Evolutionary conservation across 2,329 filamentous ascomycete species (phyloP).

Genomic region (Pezicula carpinea): DNA sequence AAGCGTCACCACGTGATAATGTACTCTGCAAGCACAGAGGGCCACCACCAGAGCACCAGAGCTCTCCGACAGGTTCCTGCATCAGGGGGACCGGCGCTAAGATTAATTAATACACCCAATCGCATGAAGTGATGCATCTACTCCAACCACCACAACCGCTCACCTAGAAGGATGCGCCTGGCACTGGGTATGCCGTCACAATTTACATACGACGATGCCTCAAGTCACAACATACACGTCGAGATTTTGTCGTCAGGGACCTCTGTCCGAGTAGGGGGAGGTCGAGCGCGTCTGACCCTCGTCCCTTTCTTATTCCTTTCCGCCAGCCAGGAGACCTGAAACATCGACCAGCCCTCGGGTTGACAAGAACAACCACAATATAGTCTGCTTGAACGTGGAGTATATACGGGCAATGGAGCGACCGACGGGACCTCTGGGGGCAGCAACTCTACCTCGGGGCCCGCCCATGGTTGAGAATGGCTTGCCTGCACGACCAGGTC

Average conservation of each 20-base stretch:
- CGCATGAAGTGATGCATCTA: too few relatives aligned
- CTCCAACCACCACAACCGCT: too few relatives aligned
- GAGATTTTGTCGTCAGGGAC: not conserved
- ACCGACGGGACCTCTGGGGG: slow-evolving; percentile 28
- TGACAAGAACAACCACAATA: slow-evolving; percentile 12
- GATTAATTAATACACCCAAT: too few relatives aligned
- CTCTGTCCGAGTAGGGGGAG: not conserved
- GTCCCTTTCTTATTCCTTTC: slow-evolving; percentile 4
- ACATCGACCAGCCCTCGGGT: slow-evolving; percentile 17
- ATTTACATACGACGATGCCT: not conserved
- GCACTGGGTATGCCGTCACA: not conserved
- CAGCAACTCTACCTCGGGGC: slow-evolving; percentile 30
- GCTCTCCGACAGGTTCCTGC: too few relatives aligned
- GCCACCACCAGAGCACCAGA: too few relatives aligned
- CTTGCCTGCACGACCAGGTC: slow-evolving; percentile 29
- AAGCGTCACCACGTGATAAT: too few relatives aligned
- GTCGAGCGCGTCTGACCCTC: not conserved
- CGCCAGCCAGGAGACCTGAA: slow-evolving; percentile 15
- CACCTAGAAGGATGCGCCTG: too few relatives aligned
- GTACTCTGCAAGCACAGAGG: too few relatives aligned
- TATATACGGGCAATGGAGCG: slow-evolving; percentile 24
- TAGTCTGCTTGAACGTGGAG: slow-evolving; percentile 1
- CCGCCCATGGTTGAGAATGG: slow-evolving; percentile 36
- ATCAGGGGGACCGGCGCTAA: too few relatives aligned
- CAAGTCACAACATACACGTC: not conserved